Base-by-base conservation (phyloP, 2,329 filamentous ascomycete species). In the Sporothrix brunneoviolacea region DNA sequence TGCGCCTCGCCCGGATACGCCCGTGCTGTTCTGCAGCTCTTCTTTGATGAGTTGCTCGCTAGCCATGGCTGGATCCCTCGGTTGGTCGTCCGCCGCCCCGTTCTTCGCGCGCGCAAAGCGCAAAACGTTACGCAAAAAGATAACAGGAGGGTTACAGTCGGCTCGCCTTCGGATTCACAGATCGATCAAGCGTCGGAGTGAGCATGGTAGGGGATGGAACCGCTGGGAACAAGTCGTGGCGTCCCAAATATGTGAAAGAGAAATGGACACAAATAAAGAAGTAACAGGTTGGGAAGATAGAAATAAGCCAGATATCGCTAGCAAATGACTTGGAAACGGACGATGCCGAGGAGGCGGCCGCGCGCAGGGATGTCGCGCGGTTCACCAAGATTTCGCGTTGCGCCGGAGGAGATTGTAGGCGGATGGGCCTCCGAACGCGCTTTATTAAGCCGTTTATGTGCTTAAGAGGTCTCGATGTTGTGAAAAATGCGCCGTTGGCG, bases 11-110 rank as follows among this genome's bases (percentile, higher is more conserved):
- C 76, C 74, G 6, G 75, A 76, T 50, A 73, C 67, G 57, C 75
- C 66, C 38, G 72, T 73, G 61, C 75, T 79, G 58, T 77, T 74
- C 59, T 79, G 77, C 51, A 79, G 68, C 62, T 80, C 74, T 53
- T 81, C 76, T 61, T 80, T 72, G 66, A 77, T 79, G 44, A 73
- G 67, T 59, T 77, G 76, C 50, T 73, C 70, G 58, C 71, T 77
- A 47, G 71, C 64, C 73, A 78, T 78, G 41, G 28, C 41, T 18
- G 35, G 6, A 7, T 36, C 22, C 28, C 41, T 35, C 18, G 7
- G 37, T 46, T 19, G 30, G 21, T 51, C 36, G 22, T 19, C 32
- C 33, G 36, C 40, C 33, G 33, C 40, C 40, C 40, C 13, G 30
- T 24, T 22, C n/a, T 28, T 12, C 18, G 9, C 46, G 36, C 49